Base-by-base conservation (phyloP, 345 rosid genomes). In the Trapa incisa region DNA sequence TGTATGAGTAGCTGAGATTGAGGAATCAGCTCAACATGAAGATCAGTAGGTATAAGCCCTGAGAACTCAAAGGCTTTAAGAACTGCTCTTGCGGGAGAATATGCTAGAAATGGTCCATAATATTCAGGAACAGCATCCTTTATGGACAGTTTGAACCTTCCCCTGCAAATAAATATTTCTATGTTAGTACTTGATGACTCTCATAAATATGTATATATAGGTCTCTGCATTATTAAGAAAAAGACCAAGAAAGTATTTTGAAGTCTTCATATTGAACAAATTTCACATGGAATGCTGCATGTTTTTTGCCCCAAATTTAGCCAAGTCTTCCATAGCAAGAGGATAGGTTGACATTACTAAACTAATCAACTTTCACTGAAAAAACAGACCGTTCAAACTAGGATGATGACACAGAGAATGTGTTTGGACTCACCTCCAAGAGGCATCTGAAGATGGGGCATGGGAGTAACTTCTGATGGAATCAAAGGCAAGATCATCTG, bases 21-120 rank as follows among this genome's bases (percentile, higher is more conserved):
- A 57, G 81, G 87, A 76, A 85, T 81, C 77, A 83, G 71, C 43
- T 79, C 73, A 67, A 80, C 83, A 67, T 68, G 65, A 77, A 88
- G 84, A 70, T 77, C 53, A 2, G 1, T 54, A 50, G 91, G 87
- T 78, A 91, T 76, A 8, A 48, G 71, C 75, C 50, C 65, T 16
- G 82, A 76, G 65, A 79, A 73, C 39, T 77, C 76, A 22, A 68
- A 79, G 53, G 89, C 89, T 73, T 70, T 79, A 35, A 65, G 69
- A 67, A 53, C 76, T 68, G 81, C 73, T 64, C 50, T 72, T 71
- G 76, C 66, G n/a, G 88, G 76, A 32, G 80, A 85, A 53, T 67
- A 79, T 72, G 86, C 91, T 66, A 56, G 68, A 76, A 86, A 80
- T 41, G 76, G 79, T 54, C 83, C 84, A 72, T 72, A 80, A 72